A percentile compares a stretch with the other conserved stretches of the same genome.
phyloP scores from a whole-genome alignment of 1,284 basidiomycete genomes.

The Ceratobasidium sp. region DNA sequence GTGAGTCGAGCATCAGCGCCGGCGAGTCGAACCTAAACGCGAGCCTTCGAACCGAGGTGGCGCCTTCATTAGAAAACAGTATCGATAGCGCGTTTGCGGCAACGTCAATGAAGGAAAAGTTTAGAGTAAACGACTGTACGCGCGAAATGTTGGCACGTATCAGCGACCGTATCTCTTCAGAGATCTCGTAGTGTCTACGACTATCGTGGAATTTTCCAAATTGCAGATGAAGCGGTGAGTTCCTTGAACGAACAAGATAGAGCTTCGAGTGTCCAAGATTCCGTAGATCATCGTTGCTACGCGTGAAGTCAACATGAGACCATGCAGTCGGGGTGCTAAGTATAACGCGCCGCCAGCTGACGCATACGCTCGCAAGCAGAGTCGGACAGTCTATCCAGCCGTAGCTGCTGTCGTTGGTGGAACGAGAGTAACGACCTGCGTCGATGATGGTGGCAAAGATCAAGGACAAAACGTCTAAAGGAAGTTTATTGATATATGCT shows the following conservation, averaged over 20 bases:
- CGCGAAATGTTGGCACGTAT: background rate
- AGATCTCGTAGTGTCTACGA: too few species aligned
- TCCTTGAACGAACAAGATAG: background rate
- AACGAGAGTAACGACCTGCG: background rate
- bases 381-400: background rate
- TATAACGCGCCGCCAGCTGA: background rate
- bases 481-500: background rate
- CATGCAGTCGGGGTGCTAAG: background rate
- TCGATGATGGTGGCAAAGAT: background rate
- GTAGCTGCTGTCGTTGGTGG: background rate
- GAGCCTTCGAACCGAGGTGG: background rate
- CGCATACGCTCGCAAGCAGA: background rate
- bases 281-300: background rate
- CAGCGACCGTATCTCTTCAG: too few species aligned
- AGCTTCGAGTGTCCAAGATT: background rate
- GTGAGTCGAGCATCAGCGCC: background rate
- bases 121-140: background rate
- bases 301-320: conserved; percentile 4
- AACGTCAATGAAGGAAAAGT: background rate
- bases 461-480: background rate
- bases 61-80: background rate
- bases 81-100: background rate
- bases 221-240: background rate
- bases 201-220: background rate
- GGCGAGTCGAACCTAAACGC: background rate